Evolutionary conservation across 1,139 yeast genomes (phyloP).

Genomic region (Lodderomyces metapsilosis): DNA sequence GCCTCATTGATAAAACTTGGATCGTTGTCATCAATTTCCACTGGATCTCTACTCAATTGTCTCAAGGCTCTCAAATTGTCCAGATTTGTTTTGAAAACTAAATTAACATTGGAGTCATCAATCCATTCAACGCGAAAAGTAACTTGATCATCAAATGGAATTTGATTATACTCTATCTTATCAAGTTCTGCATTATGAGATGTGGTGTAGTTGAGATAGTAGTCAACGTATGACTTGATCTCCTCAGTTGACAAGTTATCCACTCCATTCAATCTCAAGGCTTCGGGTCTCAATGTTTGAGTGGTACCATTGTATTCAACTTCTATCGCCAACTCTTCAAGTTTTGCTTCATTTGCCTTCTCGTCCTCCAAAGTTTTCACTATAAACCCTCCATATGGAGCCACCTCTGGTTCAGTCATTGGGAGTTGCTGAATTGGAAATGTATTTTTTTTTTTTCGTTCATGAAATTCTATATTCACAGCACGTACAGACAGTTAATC

Average conservation of each 20-base stretch:
- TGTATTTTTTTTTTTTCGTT: conserved; percentile 1
- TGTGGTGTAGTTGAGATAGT: conserved; percentile 40
- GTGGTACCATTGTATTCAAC: conserved; percentile 31
- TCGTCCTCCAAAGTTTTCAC: conserved; percentile 42
- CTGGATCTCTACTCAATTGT: conserved; percentile 21
- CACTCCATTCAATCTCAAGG: conserved; percentile 60
- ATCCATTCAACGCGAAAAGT: conserved; percentile 65
- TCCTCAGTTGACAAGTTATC: conserved; percentile 67
- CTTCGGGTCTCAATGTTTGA: conserved; percentile 43
- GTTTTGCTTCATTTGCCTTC: conserved; percentile 29
- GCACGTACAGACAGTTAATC: too few species aligned
- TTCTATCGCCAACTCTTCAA: conserved; percentile 35
- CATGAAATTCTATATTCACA: too few species aligned
- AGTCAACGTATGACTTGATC: conserved; percentile 54
- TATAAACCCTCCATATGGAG: conserved; percentile 47
- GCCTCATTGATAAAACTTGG: conserved; percentile 22
- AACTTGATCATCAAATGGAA: conserved; percentile 28
- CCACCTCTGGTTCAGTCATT: conserved; percentile 34
- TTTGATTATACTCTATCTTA: conserved; percentile 21
- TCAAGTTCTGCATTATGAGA: conserved; percentile 17
- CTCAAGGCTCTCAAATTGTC: conserved; percentile 42
- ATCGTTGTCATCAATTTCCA: neutral
- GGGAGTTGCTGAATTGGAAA: neutral
- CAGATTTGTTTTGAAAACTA: conserved; percentile 50
- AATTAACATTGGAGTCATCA: conserved; percentile 58